Base-by-base conservation (phyloP, 129 eudicot genomes). In the Mikania micrantha region DNA sequence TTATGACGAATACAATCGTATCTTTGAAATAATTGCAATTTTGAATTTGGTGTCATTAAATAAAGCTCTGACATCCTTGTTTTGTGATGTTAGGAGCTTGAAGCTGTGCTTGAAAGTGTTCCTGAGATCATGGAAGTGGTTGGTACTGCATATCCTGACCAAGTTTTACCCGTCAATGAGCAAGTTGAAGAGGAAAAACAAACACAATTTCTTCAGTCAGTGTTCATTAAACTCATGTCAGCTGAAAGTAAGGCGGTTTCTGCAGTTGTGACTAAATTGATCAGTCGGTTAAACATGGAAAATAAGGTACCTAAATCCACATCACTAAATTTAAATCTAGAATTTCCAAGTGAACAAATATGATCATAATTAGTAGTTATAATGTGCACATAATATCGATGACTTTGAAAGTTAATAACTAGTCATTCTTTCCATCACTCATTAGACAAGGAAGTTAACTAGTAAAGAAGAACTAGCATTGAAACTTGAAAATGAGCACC, bases 81-180 rank as follows among this genome's bases (percentile, higher is more conserved):
- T n/a, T n/a, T n/a, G n/a, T 60, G 41, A 44, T 72, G 44, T 1
- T 59, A 93, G 98, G 98, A 93, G 58, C 86, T 93, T 24, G 80
- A 82, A 77, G 74, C 5, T 50, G 88, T 89, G 71, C 84, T 88
- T 53, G 84, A 69, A 19, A 62, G 54, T 72, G 85, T 86, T 73
- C 98, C 96, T 7, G 98, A 93, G 83, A 84, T 93, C 63, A 76
- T 40, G 73, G 92, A 84, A 74, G 84, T 88, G 75, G 92, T 88
- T 64, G 96, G 96, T 61, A 59, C 38, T 64, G 70, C 82, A 53
- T 64, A 62, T 66, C 71, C 71, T 0, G 78, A 80, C 50, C 85
- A 70, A 82, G 80, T 86, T 9, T 67, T 84, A 25, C 61, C 64
- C 17, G 34, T 74, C 48, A 84, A 42, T 20, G 77, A 80, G 48